Evolutionary conservation across 73 alveolate genomes (phyloP).

Genomic region (Breviolum minutum): DNA sequence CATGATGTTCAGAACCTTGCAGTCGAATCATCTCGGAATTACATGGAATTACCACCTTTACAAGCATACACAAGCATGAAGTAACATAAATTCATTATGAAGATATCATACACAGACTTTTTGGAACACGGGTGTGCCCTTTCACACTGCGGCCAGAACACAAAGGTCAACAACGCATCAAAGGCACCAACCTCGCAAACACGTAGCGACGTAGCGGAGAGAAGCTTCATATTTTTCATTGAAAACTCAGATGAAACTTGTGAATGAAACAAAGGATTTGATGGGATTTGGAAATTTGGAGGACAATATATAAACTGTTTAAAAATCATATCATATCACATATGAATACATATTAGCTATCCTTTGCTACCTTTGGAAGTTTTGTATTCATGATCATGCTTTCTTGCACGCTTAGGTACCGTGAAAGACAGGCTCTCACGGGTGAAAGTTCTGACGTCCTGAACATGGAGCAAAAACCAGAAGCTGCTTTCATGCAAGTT

Average conservation of each 20-base stretch:
- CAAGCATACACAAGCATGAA: too few species aligned
- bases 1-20: slow-evolving; percentile 61
- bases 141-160: not conserved
- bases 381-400: not conserved
- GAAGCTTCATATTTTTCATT: not conserved
- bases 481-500: not conserved
- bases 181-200: slow-evolving; percentile 43
- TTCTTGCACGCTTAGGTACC: slow-evolving; percentile 17
- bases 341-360: not conserved
- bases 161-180: slow-evolving; percentile 67
- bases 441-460: slow-evolving; percentile 58
- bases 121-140: too few species aligned
- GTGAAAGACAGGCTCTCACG: slow-evolving; percentile 63
- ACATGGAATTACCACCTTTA: too few species aligned
- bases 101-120: too few species aligned
- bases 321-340: not conserved
- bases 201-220: too few species aligned
- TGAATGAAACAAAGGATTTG: too few species aligned
- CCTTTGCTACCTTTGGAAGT: not conserved
- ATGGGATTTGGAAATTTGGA: not conserved
- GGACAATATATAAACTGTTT: not conserved
- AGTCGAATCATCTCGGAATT: too few species aligned
- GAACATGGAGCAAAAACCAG: not conserved
- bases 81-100: too few species aligned
- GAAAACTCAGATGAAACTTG: not conserved